A percentile compares a stretch with the other conserved stretches of the same genome.
These are phyloP conservation scores for Tillandsia leiboldiana DNA, from an alignment of 176 grass and related monocot species.

Conservation along the genomic window DNA sequence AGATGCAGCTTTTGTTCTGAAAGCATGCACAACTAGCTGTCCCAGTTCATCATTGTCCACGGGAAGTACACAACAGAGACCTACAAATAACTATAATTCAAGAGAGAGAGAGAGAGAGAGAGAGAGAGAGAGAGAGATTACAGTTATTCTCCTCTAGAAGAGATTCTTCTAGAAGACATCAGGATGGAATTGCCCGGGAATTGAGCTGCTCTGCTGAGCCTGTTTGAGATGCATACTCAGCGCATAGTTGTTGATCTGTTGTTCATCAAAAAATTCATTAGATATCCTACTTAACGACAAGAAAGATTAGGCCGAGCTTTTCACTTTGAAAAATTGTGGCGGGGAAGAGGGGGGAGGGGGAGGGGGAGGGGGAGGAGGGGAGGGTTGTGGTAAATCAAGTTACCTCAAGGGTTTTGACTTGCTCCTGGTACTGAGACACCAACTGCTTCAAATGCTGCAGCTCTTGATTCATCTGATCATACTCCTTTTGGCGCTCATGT, in stretches of 20 bases:
- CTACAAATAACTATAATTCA: not conserved
- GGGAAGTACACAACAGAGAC: not conserved
- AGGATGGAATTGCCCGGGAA: slow-evolving; percentile 56
- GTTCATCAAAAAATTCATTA: too few relatives aligned
- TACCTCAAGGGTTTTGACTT: slow-evolving; percentile 73
- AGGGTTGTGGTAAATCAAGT: not conserved
- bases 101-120: not conserved
- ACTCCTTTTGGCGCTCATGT: slow-evolving; percentile 76
- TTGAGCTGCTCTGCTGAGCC: slow-evolving; percentile 68
- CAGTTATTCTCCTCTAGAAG: too few relatives aligned
- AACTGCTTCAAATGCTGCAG: slow-evolving; percentile 66
- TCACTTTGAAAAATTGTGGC: not conserved
- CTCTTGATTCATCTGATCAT: slow-evolving; percentile 44
- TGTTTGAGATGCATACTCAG: slow-evolving; percentile 76
- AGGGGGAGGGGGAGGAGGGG: too few relatives aligned
- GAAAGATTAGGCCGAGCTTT: too few relatives aligned
- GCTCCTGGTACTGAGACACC: slow-evolving; percentile 71
- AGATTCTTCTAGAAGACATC: slow-evolving; percentile 47
- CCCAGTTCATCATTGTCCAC: not conserved
- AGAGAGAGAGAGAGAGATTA: not conserved
- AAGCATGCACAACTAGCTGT: not conserved
- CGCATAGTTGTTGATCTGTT: slow-evolving; percentile 73
- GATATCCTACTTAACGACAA: too few relatives aligned
- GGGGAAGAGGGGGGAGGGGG: not conserved
- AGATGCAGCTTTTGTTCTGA: not conserved